Evolutionary conservation across 1,284 basidiomycete species (phyloP).

Genomic region (Fomitopsis pinicola): DNA sequence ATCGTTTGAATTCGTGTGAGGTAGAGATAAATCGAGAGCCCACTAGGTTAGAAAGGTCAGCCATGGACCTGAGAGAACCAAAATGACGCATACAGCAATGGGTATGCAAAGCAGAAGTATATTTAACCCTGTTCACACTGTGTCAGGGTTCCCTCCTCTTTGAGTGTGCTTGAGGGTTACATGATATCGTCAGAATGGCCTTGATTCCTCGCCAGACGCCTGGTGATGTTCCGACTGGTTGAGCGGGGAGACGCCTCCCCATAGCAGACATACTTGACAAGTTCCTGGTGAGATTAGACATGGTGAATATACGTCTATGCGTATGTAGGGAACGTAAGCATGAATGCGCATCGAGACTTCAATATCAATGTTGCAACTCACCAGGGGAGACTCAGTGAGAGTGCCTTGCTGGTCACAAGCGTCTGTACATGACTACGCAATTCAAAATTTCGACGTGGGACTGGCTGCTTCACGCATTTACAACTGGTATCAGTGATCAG

Average conservation of each 20-base stretch:
- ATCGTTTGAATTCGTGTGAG: constrained; percentile 38
- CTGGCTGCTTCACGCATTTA: too few relatives aligned
- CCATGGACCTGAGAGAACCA: not conserved
- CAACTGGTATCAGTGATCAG: too few relatives aligned
- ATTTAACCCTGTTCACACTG: constrained; percentile 50
- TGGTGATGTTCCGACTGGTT: constrained; percentile 38
- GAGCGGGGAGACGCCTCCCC: constrained; percentile 10
- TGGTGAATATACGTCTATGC: not conserved
- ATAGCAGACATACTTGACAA: not conserved
- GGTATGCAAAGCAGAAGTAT: constrained; percentile 64
- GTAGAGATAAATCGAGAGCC: constrained; percentile 62
- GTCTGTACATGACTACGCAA: too few relatives aligned
- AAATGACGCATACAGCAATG: constrained; percentile 48
- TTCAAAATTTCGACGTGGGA: too few relatives aligned
- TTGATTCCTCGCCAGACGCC: constrained; percentile 37
- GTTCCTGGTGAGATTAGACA: constrained; percentile 7
- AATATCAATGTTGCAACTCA: too few relatives aligned
- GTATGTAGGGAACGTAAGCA: too few relatives aligned
- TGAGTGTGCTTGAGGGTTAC: constrained; percentile 30
- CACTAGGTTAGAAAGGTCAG: constrained; percentile 42
- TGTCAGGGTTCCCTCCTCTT: not conserved
- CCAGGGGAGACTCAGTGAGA: too few relatives aligned
- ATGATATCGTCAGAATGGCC: constrained; percentile 48
- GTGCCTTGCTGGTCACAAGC: too few relatives aligned
- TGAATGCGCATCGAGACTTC: too few relatives aligned